Base-by-base conservation (phyloP, 2,329 filamentous ascomycete genomes). In the Verticillium albo-atrum region DNA sequence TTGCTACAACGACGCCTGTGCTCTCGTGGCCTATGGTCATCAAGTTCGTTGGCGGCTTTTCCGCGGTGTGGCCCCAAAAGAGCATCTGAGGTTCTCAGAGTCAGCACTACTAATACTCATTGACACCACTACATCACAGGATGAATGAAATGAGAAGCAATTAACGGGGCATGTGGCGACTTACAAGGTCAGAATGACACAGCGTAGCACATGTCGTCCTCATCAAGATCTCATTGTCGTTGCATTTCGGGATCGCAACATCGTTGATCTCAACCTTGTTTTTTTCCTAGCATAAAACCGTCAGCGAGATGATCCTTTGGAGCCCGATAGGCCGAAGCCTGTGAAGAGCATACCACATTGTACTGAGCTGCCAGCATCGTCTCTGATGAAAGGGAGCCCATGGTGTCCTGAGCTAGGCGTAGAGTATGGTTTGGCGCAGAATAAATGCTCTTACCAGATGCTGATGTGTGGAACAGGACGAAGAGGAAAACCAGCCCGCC, bases 11-110 rank as follows among this genome's bases (percentile, higher is more conserved):
- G 57, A 74, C 66, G 1, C 77, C 78, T n/a, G 77, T 75, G n/a
- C 77, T 78, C 68, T 81, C 79, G 62, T 81, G 79, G 3, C 78
- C 77, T 6, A 79, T 63, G 63, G 64, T 64, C 12, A 67, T 62
- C 6, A 64, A 63, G 14, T 58, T 47, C 28, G 67, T 65, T 54
- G 61, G 59, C 15, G 58, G 60, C 25, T 67, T 57, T 52, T 68
- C 34, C 57, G 66, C 27, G 60, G 58, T 62, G 27, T 62, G 61
- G 20, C 61, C 61, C 61, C 61, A 62, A 30, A 65, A 64, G 4
- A 62, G 60, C 62, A 65, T 64, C 58, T 62, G 15, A n/a, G 7
- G n/a, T 15, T 17, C n/a, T 42, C 7, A 17, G 17, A 3, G n/a
- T 42, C 14, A 32, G 30, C 9, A 2, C 14, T 3, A 14, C 30